A percentile compares a stretch with the other conserved stretches of the same genome.
Evolutionary conservation across 352 stramenopile genomes (phyloP).

Genomic region (Globisporangium cederbergense): DNA sequence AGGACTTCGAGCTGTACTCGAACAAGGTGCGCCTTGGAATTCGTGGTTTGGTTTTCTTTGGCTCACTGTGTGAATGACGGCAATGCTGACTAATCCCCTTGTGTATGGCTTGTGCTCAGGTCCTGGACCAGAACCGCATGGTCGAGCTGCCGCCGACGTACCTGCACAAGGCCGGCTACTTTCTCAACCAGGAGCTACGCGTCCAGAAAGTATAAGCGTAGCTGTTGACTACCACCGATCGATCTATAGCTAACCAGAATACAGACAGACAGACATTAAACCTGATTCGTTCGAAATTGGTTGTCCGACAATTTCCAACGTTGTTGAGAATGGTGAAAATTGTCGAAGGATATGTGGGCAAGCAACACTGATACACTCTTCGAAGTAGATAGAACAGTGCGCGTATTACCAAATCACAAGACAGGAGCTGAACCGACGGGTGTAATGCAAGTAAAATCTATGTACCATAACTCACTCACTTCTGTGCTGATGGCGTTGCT

Average conservation of each 20-base stretch:
- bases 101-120: conserved; percentile 27
- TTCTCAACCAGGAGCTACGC: conserved; percentile 60
- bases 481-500: background rate
- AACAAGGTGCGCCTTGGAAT: conserved; percentile 39
- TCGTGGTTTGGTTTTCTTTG: background rate
- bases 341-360: background rate
- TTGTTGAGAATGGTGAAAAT: background rate
- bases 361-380: background rate
- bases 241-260: conserved; percentile 1
- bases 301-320: background rate
- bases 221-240: background rate
- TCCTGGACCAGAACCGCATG: conserved; percentile 54
- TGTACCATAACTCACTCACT: conserved; percentile 1
- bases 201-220: conserved; percentile 55
- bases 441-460: background rate
- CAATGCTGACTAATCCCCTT: background rate
- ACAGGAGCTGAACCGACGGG: background rate
- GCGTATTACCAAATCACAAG: background rate
- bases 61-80: background rate
- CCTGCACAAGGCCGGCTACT: conserved; percentile 80
- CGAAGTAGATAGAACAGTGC: background rate
- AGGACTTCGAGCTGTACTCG: conserved; percentile 78
- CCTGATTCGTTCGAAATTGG: background rate
- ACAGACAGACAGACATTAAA: background rate
- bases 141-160: conserved; percentile 77